phyloP scores from a whole-genome alignment of 805 yeast species.

The Saccharomyces mikatae region DNA sequence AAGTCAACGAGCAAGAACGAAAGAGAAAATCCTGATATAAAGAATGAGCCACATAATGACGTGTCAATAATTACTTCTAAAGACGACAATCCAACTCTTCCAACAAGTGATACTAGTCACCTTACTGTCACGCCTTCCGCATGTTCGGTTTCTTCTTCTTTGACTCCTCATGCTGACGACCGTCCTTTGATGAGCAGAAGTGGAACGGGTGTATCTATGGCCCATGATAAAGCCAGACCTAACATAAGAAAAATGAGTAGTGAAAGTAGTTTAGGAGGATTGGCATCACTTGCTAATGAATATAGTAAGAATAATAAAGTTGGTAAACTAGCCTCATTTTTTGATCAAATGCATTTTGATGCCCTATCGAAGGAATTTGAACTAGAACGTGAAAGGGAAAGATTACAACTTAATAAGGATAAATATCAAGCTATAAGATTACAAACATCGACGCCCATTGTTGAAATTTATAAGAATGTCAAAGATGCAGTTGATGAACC shows the following conservation, averaged over 20 bases:
- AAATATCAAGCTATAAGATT: conserved; percentile 64
- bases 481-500: conserved; percentile 75
- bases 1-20: not conserved
- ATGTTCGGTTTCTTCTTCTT: not conserved
- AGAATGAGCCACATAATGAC: not conserved
- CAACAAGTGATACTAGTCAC: not conserved
- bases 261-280: not conserved
- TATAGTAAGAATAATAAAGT: conserved; percentile 36
- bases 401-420: conserved; percentile 50
- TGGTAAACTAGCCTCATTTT: conserved; percentile 55
- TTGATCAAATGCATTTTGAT: conserved; percentile 70
- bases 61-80: not conserved
- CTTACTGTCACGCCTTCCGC: not conserved
- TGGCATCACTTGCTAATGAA: not conserved
- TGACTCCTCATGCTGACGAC: not conserved
- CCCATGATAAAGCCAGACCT: not conserved
- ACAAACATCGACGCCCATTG: conserved; percentile 73
- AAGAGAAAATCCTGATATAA: not conserved
- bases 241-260: not conserved
- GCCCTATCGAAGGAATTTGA: conserved; percentile 80
- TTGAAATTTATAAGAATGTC: conserved; percentile 80
- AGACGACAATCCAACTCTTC: not conserved
- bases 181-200: not conserved
- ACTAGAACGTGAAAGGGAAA: conserved; percentile 73
- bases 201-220: not conserved